These are phyloP conservation scores for Dalbergia cultrata DNA, from an alignment of 306 rosid genomes.

Conservation along the genomic window DNA sequence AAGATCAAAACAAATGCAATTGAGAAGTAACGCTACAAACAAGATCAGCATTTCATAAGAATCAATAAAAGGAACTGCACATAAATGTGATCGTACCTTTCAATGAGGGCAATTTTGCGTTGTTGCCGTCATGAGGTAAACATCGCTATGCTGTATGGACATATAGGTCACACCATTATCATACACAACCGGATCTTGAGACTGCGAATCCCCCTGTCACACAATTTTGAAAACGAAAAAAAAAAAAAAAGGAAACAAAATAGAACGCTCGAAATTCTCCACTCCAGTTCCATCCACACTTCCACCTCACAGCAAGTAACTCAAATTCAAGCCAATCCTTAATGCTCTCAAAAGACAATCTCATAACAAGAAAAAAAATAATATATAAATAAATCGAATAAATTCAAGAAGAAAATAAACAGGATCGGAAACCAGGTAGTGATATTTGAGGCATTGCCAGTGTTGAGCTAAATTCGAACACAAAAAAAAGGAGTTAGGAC, in stretches of 20 bases:
- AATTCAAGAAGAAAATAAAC: neutral
- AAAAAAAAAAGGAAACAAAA: slow-evolving; percentile 2
- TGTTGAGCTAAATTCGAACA: neutral
- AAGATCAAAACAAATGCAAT: slow-evolving; percentile 21
- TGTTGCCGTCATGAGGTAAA: slow-evolving; percentile 89
- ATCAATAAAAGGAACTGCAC: neutral
- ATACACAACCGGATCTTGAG: slow-evolving; percentile 89
- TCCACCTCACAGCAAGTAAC: neutral
- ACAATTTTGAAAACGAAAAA: slow-evolving; percentile 23
- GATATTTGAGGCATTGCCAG: neutral
- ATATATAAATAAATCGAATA: neutral
- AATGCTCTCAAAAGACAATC: neutral
- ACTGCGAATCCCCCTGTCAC: slow-evolving; percentile 90
- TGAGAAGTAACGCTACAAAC: neutral
- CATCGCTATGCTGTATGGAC: slow-evolving; percentile 89
- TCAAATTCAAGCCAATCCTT: neutral
- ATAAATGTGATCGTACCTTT: slow-evolving; percentile 60
- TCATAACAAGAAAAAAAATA: neutral
- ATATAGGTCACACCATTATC: slow-evolving; percentile 84
- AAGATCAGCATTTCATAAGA: slow-evolving; percentile 26
- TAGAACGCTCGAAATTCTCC: slow-evolving; percentile 5
- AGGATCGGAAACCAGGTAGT: neutral
- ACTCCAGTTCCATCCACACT: neutral
- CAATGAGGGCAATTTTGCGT: slow-evolving; percentile 91
- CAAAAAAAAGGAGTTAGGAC: too few species aligned